phyloP scores from a whole-genome alignment of 345 rosid genomes.

The Conringia planisiliqua region DNA sequence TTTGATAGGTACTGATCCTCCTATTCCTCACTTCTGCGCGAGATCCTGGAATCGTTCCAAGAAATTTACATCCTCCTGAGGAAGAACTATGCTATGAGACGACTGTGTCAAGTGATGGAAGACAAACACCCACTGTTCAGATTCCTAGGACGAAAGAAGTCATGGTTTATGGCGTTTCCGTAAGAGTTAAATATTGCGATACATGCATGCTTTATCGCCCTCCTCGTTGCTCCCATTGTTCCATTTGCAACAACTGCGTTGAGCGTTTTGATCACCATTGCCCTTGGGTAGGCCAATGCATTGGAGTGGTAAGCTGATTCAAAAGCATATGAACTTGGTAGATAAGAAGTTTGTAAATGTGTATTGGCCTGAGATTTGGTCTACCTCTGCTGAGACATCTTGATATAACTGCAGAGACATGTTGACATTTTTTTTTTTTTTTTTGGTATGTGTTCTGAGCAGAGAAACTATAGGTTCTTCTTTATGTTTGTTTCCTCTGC shows the following conservation, averaged over 20 bases:
- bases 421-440: neutral
- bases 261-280: slow-evolving; percentile 99
- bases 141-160: slow-evolving; percentile 88
- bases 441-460: slow-evolving; percentile 34
- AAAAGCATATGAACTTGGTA: neutral
- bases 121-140: slow-evolving; percentile 83
- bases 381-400: neutral
- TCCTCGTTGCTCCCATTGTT: slow-evolving; percentile 87
- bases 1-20: slow-evolving; percentile 70
- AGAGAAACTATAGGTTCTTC: slow-evolving; percentile 97
- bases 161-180: slow-evolving; percentile 65
- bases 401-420: neutral
- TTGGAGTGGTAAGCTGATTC: slow-evolving; percentile 72
- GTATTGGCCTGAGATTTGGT: neutral
- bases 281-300: slow-evolving; percentile 99
- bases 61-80: slow-evolving; percentile 87
- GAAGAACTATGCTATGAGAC: slow-evolving; percentile 68
- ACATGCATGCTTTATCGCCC: slow-evolving; percentile 98
- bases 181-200: slow-evolving; percentile 87
- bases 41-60: slow-evolving; percentile 93
- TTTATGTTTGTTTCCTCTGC: slow-evolving; percentile 92
- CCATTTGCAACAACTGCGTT: slow-evolving; percentile 46
- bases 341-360: neutral
- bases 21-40: slow-evolving; percentile 85
- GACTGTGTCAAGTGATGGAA: slow-evolving; percentile 48